Percentiles rank a stretch among this genome's conserved stretches.
These are phyloP conservation scores for Suhomyces sp. DNA, from an alignment of 805 yeast species.

Conservation along the genomic window DNA sequence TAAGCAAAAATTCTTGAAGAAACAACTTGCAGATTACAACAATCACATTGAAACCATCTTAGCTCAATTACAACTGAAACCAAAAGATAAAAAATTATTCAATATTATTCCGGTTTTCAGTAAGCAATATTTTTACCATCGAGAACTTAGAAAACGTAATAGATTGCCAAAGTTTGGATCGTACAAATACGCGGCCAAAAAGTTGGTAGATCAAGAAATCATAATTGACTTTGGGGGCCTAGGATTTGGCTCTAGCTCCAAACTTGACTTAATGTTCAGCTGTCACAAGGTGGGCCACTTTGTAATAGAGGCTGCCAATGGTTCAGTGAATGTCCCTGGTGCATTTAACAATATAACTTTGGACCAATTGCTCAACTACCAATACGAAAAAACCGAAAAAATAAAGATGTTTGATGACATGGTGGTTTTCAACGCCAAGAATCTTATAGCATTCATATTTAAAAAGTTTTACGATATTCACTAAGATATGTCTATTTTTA, in stretches of 20 bases:
- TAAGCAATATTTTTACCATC: constrained; percentile 71
- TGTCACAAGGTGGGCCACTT: constrained; percentile 74
- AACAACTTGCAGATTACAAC: constrained; percentile 46
- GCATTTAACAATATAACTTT: constrained; percentile 58
- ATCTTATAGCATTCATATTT: constrained; percentile 66
- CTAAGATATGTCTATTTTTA: constrained; percentile 1
- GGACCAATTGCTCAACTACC: constrained; percentile 68
- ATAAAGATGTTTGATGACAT: constrained; percentile 63
- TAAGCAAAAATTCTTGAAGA: constrained; percentile 44
- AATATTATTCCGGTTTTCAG: constrained; percentile 56
- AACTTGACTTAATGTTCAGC: constrained; percentile 69
- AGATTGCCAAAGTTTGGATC: constrained; percentile 74
- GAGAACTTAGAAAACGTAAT: constrained; percentile 65
- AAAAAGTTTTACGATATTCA: constrained; percentile 65
- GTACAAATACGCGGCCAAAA: constrained; percentile 71
- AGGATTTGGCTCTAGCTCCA: constrained; percentile 52
- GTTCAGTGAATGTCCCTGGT: constrained; percentile 63
- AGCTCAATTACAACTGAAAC: constrained; percentile 41
- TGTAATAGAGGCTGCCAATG: constrained; percentile 71
- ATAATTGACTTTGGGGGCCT: constrained; percentile 59
- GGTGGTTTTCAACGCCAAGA: constrained; percentile 67
- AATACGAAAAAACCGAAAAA: constrained; percentile 60
- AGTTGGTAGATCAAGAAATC: constrained; percentile 69
- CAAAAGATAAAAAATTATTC: constrained; percentile 46
- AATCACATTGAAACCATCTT: constrained; percentile 45